phyloP scores from a whole-genome alignment of 306 rosid genomes.

The Cicer cuneatum region DNA sequence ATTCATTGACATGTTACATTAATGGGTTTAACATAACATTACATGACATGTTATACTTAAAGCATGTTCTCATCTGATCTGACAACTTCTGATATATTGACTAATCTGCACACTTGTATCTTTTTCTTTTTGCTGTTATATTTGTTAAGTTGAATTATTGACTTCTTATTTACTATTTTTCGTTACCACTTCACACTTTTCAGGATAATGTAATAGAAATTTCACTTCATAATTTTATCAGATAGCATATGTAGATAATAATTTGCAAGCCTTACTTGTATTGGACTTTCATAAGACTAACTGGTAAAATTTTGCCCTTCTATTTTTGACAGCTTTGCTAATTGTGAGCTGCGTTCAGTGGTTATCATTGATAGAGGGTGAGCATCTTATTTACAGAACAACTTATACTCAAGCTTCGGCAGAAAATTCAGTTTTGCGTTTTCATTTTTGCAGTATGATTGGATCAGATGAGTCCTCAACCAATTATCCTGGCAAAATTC shows the following conservation, averaged over 20 bases:
- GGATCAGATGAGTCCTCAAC: constrained; percentile 70
- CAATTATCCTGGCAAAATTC: constrained; percentile 77
- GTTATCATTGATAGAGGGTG: constrained; percentile 78
- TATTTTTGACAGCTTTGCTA: constrained; percentile 69
- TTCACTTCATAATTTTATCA: neutral
- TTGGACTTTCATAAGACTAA: constrained; percentile 22
- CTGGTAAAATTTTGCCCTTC: neutral
- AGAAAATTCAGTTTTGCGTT: constrained; percentile 1
- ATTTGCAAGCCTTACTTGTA: neutral
- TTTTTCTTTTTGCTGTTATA: neutral
- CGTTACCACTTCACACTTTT: neutral
- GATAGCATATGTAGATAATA: neutral
- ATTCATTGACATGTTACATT: neutral
- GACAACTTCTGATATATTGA: neutral
- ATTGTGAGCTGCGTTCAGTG: constrained; percentile 91
- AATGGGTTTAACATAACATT: neutral
- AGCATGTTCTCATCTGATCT: neutral
- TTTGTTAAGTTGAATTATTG: neutral
- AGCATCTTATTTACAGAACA: constrained; percentile 44
- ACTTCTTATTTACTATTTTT: too few relatives aligned
- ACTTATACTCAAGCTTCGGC: constrained; percentile 25
- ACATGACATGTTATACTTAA: neutral
- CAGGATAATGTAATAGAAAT: neutral
- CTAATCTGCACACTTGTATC: neutral
- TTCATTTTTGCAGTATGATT: constrained; percentile 57